Base-by-base conservation (phyloP, 2,329 filamentous ascomycete genomes). In the Fusarium sp. region DNA sequence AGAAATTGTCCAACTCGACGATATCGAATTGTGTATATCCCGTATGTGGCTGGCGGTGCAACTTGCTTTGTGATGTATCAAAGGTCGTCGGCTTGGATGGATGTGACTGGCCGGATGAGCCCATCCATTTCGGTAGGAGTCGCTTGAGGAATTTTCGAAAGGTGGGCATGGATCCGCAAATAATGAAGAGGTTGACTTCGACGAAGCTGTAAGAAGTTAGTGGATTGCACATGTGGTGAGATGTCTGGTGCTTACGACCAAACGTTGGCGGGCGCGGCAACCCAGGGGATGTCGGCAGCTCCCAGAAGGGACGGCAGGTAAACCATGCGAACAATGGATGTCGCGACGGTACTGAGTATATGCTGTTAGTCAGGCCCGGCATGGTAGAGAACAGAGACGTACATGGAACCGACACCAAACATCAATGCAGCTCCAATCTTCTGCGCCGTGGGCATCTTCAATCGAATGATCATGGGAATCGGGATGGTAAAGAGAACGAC, bases 101-200 rank as follows among this genome's bases (percentile, higher is more conserved):
- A 5, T 37, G n/a, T 1, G 84, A 92, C 92, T 41, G 86, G 88
- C 67, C 90, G 85, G 31, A 92, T 87, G 13, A 87, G 88, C 82
- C 92, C 90, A 80, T 92, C 89, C 83, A 92, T 91, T 2, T 90
- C 88, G 1, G 90, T 89, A 56, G 87, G 82, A 90, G 82, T 20
- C 88, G 86, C 67, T 88, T 81, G 20, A 92, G 84, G 5, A 87
- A 88, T 89, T 83, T 93, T 89, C 74, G 71, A 2, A 76, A 64
- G 0, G 69, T 76, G 0, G 74, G 74, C 71, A 76, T 72, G 1
- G 45, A 84, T 24, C 80, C 81, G 67, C 82, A 84, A 27, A 84
- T 81, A 41, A 84, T 79, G 43, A 83, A 79, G 0, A 84, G 78
- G 27, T 84, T 84, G 3, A 80, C 78, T 61, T 84, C 83, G 6